Evolutionary conservation across 805 yeast species (phyloP), one percentile per base, ranked within the genome.

Genomic region (Saccharomycopsis fermentans): DNA sequence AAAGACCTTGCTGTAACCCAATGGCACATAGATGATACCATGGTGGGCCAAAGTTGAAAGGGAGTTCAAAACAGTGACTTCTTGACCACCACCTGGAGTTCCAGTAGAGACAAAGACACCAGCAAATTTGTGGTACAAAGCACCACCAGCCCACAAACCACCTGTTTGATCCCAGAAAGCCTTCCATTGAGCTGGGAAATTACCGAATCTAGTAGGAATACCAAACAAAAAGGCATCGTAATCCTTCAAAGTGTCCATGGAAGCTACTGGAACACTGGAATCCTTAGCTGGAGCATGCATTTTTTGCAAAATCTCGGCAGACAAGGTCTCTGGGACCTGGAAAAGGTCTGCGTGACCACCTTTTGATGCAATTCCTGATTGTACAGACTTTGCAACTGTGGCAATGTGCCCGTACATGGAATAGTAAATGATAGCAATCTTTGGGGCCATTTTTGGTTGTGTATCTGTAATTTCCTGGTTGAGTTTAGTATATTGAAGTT

Each of bases 171-270:
- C 95, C 85, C 89, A 83, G 74, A 86, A 88, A 6, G 84, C 70
- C 64, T 80, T 77, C 80, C 86, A 82, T 73, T 88, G 96, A 29
- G 88, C 82, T 55, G 95, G 90, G 69, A 80, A 73, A 69, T 76
- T 79, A 65, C 95, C 95, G 69, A 68, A 88, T 71, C 95, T 79
- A 37, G 95, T 86, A 64, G 96, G 94, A 59, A 87, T 69, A 64
- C 95, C 96, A 65, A 87, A 84, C 62, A 87, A 63, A 69, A 84
- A 83, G 14, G 83, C 90, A 68, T 87, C 95, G 74, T 84, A 86
- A 60, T 78, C 73, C 27, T 71, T 70, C 65, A 89, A 75, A 2
- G 80, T 78, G 11, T 79, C 84, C 4, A 72, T 65, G 5, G 83
- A 76, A 37, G 87, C 87, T 59, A 80, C 69, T 58, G 90, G 90